Evolutionary conservation across 306 rosid species (phyloP), one percentile per base, ranked within the genome.

Genomic region (Erythrophleum fordii): DNA sequence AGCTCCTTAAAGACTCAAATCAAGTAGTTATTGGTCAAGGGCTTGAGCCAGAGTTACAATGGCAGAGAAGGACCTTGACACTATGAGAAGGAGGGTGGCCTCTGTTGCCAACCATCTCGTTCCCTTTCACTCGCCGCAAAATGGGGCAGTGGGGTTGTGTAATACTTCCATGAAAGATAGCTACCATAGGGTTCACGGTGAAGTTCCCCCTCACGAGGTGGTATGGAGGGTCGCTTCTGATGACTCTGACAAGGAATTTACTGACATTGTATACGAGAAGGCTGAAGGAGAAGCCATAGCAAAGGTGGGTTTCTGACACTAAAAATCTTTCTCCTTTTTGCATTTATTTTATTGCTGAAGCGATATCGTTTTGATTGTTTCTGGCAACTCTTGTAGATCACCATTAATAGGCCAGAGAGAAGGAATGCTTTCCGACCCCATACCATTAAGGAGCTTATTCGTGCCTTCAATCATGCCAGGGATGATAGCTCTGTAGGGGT

Each of bases 381-480:
- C 39, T 60, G 44, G 37, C 51, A 25, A 28, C n/a, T 75, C 20
- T 56, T 64, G 79, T 83, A 95, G 95, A 93, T 95, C 25, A 91
- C 83, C 28, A 92, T 88, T 41, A 92, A 92, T 67, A 85, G 97
- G 78, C 89, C 97, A 17, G 94, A 91, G 85, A 89, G 91, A 56
- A 87, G 97, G 82, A 95, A 95, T 77, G 97, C 97, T 1, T 95
- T 95, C 51, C 75, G 92, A 75, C 98, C 98, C 0, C 89, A 77
- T 56, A 95, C 98, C 3, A 77, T 92, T 45, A 92, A 91, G 88
- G 97, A 95, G 89, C 90, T 95, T 14, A 85, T 90, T 46, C 86
- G 90, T 2, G 95, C 97, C 37, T 95, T 95, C 69, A 77, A 82
- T 53, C 94, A 95, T 79, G 95, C 95, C 6, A 90, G 97, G 83